Percentiles rank a stretch among this genome's conserved stretches.
phyloP scores from a whole-genome alignment of 768 basidiomycete species.

The Strobilomyces dryophilus region DNA sequence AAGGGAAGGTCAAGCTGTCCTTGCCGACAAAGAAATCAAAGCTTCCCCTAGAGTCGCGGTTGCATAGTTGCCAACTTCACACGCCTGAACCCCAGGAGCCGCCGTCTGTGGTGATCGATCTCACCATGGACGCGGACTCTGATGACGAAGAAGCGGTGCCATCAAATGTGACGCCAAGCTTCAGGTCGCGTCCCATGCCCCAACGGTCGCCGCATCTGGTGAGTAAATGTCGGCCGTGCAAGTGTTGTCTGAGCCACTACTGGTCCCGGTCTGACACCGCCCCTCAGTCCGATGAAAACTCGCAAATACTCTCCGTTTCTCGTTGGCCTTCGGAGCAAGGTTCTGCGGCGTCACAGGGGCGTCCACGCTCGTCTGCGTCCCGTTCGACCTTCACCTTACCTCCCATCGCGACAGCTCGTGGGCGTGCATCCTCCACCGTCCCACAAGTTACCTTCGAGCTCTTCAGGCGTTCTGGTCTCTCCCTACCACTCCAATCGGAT shows the following conservation, averaged over 20 bases:
- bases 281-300: neutral
- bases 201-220: slow-evolving; percentile 3
- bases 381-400: neutral
- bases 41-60: slow-evolving; percentile 14
- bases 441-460: neutral
- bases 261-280: slow-evolving; percentile 4
- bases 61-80: slow-evolving; percentile 10
- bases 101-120: slow-evolving; percentile 18
- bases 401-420: neutral
- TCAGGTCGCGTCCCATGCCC: neutral
- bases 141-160: neutral
- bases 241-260: slow-evolving; percentile 1
- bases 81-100: neutral
- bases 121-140: slow-evolving; percentile 12
- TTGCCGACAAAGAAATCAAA: slow-evolving; percentile 15
- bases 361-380: neutral
- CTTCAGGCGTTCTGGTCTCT: slow-evolving; percentile 4
- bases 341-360: neutral
- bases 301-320: neutral
- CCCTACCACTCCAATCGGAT: slow-evolving; percentile 1
- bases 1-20: slow-evolving; percentile 22
- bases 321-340: slow-evolving; percentile 1
- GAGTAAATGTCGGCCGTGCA: slow-evolving; percentile 5
- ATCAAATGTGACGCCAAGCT: neutral
- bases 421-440: neutral